These are phyloP conservation scores for Beauveria sp. DNA, from an alignment of 2,329 filamentous ascomycete genomes.

Conservation along the genomic window DNA sequence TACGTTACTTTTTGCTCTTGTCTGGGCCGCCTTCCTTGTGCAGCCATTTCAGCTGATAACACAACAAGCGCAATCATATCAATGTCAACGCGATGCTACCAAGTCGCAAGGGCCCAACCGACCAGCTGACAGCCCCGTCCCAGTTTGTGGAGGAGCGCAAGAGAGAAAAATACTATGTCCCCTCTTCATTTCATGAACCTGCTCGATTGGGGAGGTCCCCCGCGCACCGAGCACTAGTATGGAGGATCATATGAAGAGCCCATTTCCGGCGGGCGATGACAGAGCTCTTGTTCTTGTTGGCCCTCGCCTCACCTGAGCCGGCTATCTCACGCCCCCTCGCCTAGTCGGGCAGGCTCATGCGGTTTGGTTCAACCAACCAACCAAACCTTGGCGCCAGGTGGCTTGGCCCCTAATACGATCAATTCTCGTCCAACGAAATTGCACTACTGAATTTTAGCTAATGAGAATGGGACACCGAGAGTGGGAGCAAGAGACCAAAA, in stretches of 20 bases:
- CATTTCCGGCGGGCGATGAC: neutral
- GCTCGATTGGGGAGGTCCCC: neutral
- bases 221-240: neutral
- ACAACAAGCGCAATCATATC: neutral
- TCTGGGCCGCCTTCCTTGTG: neutral
- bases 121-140: constrained; percentile 2
- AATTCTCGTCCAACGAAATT: neutral
- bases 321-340: neutral
- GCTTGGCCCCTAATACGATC: constrained; percentile 7
- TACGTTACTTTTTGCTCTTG: neutral
- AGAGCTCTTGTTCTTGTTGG: neutral
- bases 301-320: constrained; percentile 1
- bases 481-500: no score
- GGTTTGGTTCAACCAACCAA: neutral
- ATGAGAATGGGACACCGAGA: neutral
- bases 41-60: neutral
- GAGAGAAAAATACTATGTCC: constrained; percentile 1
- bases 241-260: neutral
- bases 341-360: neutral
- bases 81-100: neutral
- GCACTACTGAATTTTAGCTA: neutral
- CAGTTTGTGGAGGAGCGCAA: neutral
- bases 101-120: neutral
- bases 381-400: neutral
- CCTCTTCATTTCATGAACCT: neutral